Base-by-base conservation (phyloP, 2,329 filamentous ascomycete genomes). In the Aaosphaeria arxii region DNA sequence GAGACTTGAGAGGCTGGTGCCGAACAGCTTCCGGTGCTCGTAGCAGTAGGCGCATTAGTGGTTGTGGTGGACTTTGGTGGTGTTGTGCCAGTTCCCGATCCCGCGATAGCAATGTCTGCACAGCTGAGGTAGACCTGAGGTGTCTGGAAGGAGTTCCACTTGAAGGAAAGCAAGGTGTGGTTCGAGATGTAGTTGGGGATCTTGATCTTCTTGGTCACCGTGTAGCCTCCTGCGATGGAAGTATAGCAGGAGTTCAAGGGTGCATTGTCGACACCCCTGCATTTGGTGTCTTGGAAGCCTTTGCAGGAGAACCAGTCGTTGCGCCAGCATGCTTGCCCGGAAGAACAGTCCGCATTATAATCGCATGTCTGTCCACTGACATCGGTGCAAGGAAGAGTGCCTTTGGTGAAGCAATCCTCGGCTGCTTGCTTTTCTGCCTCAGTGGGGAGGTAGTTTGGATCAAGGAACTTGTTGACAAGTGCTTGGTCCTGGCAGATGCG, bases 251-350 rank as follows among this genome's bases (percentile, higher is more conserved):
- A 66, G 50, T 64, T 66, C 4, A 66, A 30, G 1, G 62, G 52
- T 24, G 64, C 60, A 36, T 66, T 64, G 44, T 67, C 64, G 2
- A 67, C 58, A 24, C 64, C 58, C 11, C 48, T 56, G 46, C 64
- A 67, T 42, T 59, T 66, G 1, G 51, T 47, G 7, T 61, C 61
- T 11, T 63, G 46, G 50, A 67, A 67, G 4, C 54, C 63, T 43
- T 60, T 59, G 53, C 64, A 67, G 3, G 64, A 64, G 42, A 67
- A 67, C 64, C 64, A 67, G 46, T 66, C 64, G 11, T 67, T 67
- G 30, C 63, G 58, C 56, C 58, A 67, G 54, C 64, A 66, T 11
- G 56, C 44, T 35, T 66, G 59, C 3, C 62, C 64, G 9, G 51
- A 41, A 29, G 58, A 54, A 29, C 64, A 68, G 45, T 68, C 64